phyloP scores from a whole-genome alignment of 208 protist genomes.

The Crithidia bombi region DNA sequence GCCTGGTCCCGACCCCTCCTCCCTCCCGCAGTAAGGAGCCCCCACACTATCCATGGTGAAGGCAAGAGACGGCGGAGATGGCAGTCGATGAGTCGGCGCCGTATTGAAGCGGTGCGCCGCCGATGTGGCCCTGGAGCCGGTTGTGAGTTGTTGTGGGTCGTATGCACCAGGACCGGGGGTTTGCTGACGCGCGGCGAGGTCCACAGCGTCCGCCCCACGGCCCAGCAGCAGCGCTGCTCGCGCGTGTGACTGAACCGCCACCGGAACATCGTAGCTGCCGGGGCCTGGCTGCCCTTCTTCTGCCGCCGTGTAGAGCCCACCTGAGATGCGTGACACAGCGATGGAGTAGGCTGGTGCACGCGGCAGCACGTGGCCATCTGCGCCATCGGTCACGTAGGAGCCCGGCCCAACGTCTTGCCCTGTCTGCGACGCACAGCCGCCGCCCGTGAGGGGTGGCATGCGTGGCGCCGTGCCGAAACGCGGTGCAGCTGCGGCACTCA shows the following conservation, averaged over 20 bases:
- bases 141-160: conserved; percentile 9
- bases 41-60: background rate
- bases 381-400: conserved; percentile 24
- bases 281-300: conserved; percentile 32
- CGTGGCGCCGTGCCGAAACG: conserved; percentile 39
- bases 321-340: background rate
- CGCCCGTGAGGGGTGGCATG: background rate
- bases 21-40: background rate
- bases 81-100: conserved; percentile 16
- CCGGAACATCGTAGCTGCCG: conserved; percentile 48
- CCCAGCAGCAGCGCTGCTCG: conserved; percentile 21
- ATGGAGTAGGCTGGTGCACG: conserved; percentile 29
- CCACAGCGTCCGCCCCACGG: background rate
- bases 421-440: background rate
- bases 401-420: conserved; percentile 32
- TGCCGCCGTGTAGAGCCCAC: background rate
- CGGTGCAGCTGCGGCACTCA: background rate
- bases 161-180: conserved; percentile 66
- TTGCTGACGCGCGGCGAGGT: conserved; percentile 1
- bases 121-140: background rate
- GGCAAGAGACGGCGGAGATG: background rate
- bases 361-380: conserved; percentile 24
- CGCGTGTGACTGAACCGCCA: conserved; percentile 20
- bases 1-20: conserved; percentile 12
- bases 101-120: conserved; percentile 17